Conservation (phyloP, 352 stramenopile species). For the Phytophthora boehmeriae region DNA sequence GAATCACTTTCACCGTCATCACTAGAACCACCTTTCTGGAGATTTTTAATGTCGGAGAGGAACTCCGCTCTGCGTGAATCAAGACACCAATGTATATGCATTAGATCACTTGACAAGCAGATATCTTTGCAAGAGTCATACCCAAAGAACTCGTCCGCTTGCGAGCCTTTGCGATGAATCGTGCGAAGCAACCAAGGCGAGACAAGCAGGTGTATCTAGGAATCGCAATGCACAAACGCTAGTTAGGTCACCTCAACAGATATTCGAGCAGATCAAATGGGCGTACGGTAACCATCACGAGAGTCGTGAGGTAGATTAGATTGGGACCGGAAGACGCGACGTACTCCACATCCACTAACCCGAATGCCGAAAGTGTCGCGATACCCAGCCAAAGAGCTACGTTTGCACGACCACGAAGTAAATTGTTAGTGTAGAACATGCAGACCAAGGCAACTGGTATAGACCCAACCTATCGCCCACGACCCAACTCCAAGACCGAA, state of each 20-base stretch:
- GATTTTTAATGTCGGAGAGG: slow-evolving; percentile 42
- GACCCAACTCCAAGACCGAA: slow-evolving; percentile 55
- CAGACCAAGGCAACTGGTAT: too few species aligned
- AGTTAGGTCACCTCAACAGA: background rate
- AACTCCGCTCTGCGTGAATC: slow-evolving; percentile 51
- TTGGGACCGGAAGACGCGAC: slow-evolving; percentile 57
- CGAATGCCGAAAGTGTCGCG: slow-evolving; percentile 60
- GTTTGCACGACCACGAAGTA: background rate
- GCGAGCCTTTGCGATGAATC: slow-evolving; percentile 67
- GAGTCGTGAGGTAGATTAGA: slow-evolving; percentile 68
- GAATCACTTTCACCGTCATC: slow-evolving; percentile 19
- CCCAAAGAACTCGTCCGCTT: slow-evolving; percentile 75
- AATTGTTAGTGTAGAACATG: too few species aligned
- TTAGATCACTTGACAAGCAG: background rate
- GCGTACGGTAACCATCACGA: slow-evolving; percentile 63
- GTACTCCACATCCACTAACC: slow-evolving; percentile 62
- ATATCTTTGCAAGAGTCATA: slow-evolving; percentile 4
- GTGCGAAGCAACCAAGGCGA: slow-evolving; percentile 68
- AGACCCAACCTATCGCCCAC: slow-evolving; percentile 46
- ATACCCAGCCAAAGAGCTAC: slow-evolving; percentile 70
- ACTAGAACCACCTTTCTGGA: slow-evolving; percentile 19
- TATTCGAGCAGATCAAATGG: background rate
- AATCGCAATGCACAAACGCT: background rate
- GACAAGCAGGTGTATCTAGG: slow-evolving; percentile 63
- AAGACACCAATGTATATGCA: background rate